Percentiles rank a stretch among this genome's conserved stretches.
Evolutionary conservation across 257 asterid species (phyloP).

Genomic region (Cinchona pubescens): DNA sequence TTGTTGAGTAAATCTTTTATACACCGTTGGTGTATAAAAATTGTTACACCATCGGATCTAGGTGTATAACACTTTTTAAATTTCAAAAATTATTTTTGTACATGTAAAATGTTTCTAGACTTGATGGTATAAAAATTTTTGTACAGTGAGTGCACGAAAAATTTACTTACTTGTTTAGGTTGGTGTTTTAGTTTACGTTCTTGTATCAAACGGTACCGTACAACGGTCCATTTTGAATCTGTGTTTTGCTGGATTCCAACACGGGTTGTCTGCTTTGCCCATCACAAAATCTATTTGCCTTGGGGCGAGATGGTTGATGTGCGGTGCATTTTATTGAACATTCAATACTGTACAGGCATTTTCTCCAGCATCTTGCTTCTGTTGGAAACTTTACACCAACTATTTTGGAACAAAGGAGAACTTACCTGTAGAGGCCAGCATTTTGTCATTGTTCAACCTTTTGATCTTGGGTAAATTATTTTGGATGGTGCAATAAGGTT

Average conservation of each 20-base stretch:
- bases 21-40: no score
- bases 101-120: no score
- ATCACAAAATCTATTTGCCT: neutral
- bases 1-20: no score
- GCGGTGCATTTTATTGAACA: neutral
- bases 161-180: neutral
- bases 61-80: no score
- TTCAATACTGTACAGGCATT: neutral
- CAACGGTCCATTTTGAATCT: neutral
- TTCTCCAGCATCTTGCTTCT: neutral
- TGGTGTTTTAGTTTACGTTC: neutral
- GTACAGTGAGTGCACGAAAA: no score
- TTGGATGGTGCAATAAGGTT: no score
- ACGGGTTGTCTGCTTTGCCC: neutral
- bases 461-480: no score
- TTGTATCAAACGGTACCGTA: neutral
- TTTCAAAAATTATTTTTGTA: no score
- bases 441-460: neutral
- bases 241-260: neutral
- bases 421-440: neutral
- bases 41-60: no score
- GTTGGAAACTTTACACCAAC: neutral
- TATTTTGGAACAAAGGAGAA: neutral
- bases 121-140: no score
- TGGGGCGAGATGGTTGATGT: neutral